phyloP scores from a whole-genome alignment of 176 grass and related monocot genomes.

The Musa troglodytarum region DNA sequence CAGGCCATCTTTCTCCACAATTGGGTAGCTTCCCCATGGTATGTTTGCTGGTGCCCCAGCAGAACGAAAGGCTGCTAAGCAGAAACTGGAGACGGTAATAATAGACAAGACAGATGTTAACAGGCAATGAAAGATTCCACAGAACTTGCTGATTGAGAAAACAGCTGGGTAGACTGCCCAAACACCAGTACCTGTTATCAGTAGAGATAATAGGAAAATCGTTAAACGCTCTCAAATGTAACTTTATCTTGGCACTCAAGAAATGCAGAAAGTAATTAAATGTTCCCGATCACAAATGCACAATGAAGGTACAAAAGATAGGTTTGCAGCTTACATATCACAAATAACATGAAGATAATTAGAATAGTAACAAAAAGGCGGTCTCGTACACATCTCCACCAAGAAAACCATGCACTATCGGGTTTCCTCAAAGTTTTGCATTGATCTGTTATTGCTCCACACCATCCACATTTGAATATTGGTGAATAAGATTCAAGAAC shows the following conservation, averaged over 20 bases:
- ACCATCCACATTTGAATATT: constrained; percentile 95
- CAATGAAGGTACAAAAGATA: not conserved
- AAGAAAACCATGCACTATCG: constrained; percentile 70
- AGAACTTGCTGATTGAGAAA: constrained; percentile 58
- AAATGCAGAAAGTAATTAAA: not conserved
- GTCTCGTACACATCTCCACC: constrained; percentile 63
- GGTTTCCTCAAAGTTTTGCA: constrained; percentile 52
- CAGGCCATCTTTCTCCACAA: constrained; percentile 66
- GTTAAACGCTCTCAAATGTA: not conserved
- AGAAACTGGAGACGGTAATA: constrained; percentile 62
- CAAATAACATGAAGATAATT: constrained; percentile 64
- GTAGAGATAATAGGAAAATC: constrained; percentile 11
- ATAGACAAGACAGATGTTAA: constrained; percentile 49
- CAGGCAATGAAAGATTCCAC: constrained; percentile 73
- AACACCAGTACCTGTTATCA: constrained; percentile 55
- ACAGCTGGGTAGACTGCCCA: constrained; percentile 88
- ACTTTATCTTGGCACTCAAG: not conserved
- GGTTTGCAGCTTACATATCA: constrained; percentile 61
- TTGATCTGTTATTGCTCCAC: constrained; percentile 73
- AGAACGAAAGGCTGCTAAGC: constrained; percentile 63
- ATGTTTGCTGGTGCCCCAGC: constrained; percentile 54
- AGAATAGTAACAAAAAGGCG: constrained; percentile 69
- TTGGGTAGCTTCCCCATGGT: constrained; percentile 86
- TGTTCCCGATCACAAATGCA: not conserved
- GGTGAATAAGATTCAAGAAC: constrained; percentile 54